Conservation (phyloP, 176 grass and related monocot genomes). For the Musa beccarii region DNA sequence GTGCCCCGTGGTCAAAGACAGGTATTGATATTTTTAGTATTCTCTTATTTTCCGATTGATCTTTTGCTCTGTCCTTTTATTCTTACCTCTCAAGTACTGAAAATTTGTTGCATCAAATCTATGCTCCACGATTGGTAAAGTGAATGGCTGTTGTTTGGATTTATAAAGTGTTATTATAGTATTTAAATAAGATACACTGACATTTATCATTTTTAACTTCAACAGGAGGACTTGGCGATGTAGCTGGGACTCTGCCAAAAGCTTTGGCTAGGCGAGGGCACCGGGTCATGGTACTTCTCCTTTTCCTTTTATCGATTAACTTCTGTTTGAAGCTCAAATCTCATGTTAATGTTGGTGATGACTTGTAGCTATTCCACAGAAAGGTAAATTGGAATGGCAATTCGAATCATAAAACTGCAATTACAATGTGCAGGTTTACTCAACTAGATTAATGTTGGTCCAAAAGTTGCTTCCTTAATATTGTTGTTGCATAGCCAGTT, state of each 20-base stretch:
- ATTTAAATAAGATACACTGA: neutral
- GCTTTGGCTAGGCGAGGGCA: constrained; percentile 93
- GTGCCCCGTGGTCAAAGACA: constrained; percentile 82
- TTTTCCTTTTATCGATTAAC: too few species aligned
- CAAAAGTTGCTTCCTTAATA: too few species aligned
- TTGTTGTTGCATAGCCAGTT: neutral
- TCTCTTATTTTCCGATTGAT: neutral
- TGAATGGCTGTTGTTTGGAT: neutral
- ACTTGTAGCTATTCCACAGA: neutral
- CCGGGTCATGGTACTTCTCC: constrained; percentile 61
- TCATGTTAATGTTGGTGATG: neutral
- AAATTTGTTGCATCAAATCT: neutral
- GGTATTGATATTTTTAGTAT: constrained; percentile 11
- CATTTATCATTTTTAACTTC: constrained; percentile 22
- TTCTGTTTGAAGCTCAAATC: neutral
- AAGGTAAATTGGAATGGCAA: neutral
- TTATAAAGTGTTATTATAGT: too few species aligned
- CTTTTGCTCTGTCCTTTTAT: neutral
- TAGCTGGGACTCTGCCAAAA: constrained; percentile 81
- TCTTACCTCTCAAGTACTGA: neutral
- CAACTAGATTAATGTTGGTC: too few species aligned
- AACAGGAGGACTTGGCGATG: constrained; percentile 90
- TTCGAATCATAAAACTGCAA: neutral
- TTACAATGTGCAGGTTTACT: neutral
- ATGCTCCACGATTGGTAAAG: too few species aligned